phyloP scores from a whole-genome alignment of 768 basidiomycete genomes.

The Pisolithus sp. region DNA sequence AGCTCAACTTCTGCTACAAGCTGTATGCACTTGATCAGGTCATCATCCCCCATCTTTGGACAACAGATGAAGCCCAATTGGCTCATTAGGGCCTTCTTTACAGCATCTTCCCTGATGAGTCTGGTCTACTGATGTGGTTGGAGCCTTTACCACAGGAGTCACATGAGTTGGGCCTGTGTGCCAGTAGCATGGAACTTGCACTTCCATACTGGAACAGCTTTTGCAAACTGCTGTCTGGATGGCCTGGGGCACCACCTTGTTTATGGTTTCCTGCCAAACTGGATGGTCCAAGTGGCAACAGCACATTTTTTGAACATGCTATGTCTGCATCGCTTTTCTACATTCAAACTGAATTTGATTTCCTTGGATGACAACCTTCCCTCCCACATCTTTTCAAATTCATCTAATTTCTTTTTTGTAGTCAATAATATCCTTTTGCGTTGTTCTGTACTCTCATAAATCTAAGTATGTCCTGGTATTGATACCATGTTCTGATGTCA shows the following conservation, averaged over 20 bases:
- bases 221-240: not conserved
- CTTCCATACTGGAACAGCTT: constrained; percentile 2
- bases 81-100: not conserved
- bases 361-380: no score
- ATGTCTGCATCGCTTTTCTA: no score
- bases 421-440: no score
- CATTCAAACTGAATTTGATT: no score
- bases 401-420: no score
- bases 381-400: no score
- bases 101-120: not conserved
- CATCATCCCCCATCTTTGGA: constrained; percentile 3
- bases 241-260: not conserved
- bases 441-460: no score
- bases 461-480: no score
- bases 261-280: not conserved
- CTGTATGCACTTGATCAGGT: constrained; percentile 10
- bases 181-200: not conserved
- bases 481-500: no score
- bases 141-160: not conserved
- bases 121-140: constrained; percentile 3
- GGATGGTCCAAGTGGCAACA: not conserved
- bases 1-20: not conserved
- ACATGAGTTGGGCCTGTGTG: not conserved
- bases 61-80: not conserved
- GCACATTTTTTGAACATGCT: no score